phyloP scores from a whole-genome alignment of 495 filamentous ascomycete species.

The Xylaria curta region DNA sequence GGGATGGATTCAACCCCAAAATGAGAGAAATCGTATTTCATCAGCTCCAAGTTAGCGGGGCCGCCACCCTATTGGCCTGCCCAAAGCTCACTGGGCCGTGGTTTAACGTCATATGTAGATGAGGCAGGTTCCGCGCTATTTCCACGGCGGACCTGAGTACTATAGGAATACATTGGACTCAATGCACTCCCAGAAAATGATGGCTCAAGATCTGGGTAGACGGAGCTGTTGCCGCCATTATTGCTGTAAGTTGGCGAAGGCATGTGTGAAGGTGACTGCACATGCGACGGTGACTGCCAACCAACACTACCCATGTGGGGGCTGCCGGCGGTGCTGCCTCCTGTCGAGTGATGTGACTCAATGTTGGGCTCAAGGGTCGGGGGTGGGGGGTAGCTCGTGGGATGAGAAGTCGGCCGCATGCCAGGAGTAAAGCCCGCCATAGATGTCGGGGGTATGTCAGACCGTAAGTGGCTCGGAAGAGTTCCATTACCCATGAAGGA shows the following conservation, averaged over 20 bases:
- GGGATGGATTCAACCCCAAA: background rate
- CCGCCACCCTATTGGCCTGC: conserved; percentile 39
- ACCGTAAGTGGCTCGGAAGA: conserved; percentile 83
- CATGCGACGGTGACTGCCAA: conserved; percentile 75
- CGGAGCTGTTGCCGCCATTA: conserved; percentile 60
- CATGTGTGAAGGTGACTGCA: conserved; percentile 71
- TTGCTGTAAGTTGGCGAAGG: conserved; percentile 68
- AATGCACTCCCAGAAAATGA: conserved; percentile 62
- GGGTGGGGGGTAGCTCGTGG: conserved; percentile 78
- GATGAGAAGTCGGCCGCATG: conserved; percentile 75
- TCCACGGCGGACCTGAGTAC: conserved; percentile 69
- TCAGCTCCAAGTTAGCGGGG: conserved; percentile 23
- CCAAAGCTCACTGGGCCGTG: conserved; percentile 46
- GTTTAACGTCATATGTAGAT: conserved; percentile 68
- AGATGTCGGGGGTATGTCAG: conserved; percentile 73
- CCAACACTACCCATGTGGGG: conserved; percentile 75
- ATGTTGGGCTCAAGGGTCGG: conserved; percentile 87
- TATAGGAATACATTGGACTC: conserved; percentile 68
- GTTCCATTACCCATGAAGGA: conserved; percentile 71
- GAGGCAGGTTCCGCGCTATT: conserved; percentile 72
- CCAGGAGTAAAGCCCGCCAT: conserved; percentile 65
- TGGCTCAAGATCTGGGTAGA: conserved; percentile 72
- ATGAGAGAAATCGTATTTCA: conserved; percentile 16
- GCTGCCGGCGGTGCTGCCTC: conserved; percentile 69
- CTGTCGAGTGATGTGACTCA: conserved; percentile 69